A percentile compares a stretch with the other conserved stretches of the same genome.
Conservation (phyloP, 2,329 filamentous ascomycete genomes). For the Alternaria viburni region DNA sequence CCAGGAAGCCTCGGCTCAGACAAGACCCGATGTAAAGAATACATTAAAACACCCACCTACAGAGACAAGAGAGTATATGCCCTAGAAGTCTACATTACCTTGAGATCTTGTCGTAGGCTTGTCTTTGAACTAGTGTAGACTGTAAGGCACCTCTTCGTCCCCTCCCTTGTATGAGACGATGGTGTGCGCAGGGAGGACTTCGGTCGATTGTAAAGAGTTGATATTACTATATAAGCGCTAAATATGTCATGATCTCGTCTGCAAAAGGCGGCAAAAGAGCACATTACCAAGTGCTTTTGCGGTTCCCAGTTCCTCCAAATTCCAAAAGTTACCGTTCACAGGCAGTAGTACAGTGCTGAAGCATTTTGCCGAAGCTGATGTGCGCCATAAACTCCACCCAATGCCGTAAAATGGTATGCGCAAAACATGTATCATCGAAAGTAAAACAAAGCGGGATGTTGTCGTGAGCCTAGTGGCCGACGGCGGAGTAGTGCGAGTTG, state of each 20-base stretch:
- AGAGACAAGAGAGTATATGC: neutral
- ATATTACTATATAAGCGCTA: slow-evolving; percentile 25
- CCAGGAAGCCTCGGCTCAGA: neutral
- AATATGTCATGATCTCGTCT: slow-evolving; percentile 5
- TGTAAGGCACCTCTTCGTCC: neutral
- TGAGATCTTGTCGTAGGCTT: neutral
- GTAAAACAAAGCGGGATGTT: neutral
- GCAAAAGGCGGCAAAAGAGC: neutral
- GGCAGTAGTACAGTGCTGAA: neutral
- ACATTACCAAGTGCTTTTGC: neutral
- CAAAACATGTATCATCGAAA: slow-evolving; percentile 5
- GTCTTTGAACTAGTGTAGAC: neutral
- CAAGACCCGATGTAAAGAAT: neutral
- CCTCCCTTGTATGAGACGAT: neutral
- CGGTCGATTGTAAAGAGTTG: neutral
- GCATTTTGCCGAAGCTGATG: neutral
- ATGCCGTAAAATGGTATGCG: slow-evolving; percentile 13
- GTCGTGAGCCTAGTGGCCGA: slow-evolving; percentile 33
- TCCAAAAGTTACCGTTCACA: neutral
- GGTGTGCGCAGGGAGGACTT: neutral
- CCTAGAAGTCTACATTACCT: neutral
- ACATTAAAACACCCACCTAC: neutral
- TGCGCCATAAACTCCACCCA: slow-evolving; percentile 18
- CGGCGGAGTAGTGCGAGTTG: slow-evolving; percentile 45
- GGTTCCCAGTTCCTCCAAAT: neutral